These are phyloP conservation scores for Jaltomata sinuosa DNA, from an alignment of 257 asterid genomes.

Conservation along the genomic window DNA sequence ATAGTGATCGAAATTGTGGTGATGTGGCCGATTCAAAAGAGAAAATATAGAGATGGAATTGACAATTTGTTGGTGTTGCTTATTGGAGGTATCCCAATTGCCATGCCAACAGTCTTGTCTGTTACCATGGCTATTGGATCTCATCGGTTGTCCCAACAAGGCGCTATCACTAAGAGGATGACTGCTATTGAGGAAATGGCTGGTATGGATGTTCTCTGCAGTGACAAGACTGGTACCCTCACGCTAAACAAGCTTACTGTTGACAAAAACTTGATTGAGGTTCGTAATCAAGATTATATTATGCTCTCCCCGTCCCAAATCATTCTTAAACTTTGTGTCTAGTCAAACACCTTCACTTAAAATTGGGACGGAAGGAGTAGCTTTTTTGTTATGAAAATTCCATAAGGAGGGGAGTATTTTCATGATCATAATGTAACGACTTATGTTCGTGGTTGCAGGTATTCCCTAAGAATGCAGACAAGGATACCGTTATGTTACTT, in stretches of 20 bases:
- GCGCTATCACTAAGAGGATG: conserved; percentile 89
- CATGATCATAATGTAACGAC: not conserved
- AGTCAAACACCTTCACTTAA: too few relatives aligned
- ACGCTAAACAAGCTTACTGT: conserved; percentile 76
- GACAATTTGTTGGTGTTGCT: conserved; percentile 67
- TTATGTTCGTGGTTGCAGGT: conserved; percentile 11
- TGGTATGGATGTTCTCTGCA: conserved; percentile 88
- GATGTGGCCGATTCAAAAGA: conserved; percentile 70
- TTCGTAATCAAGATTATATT: conserved; percentile 16
- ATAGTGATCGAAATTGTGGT: conserved; percentile 53
- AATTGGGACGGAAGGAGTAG: too few relatives aligned
- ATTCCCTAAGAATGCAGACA: conserved; percentile 28
- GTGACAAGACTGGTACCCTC: conserved; percentile 86
- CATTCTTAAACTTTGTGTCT: too few relatives aligned
- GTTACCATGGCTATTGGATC: conserved; percentile 94
- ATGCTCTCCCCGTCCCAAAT: too few relatives aligned
- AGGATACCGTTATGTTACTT: conserved; percentile 32
- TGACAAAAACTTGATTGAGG: conserved; percentile 57
- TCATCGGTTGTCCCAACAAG: conserved; percentile 72
- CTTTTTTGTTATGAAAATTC: not conserved
- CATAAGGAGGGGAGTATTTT: too few relatives aligned
- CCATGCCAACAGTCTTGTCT: conserved; percentile 85
- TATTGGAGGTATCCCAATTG: conserved; percentile 88
- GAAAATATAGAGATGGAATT: conserved; percentile 58
- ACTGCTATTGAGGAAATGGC: conserved; percentile 94